These are phyloP conservation scores for Xylariaceae sp. DNA, from an alignment of 2,329 filamentous ascomycete genomes.

Conservation along the genomic window DNA sequence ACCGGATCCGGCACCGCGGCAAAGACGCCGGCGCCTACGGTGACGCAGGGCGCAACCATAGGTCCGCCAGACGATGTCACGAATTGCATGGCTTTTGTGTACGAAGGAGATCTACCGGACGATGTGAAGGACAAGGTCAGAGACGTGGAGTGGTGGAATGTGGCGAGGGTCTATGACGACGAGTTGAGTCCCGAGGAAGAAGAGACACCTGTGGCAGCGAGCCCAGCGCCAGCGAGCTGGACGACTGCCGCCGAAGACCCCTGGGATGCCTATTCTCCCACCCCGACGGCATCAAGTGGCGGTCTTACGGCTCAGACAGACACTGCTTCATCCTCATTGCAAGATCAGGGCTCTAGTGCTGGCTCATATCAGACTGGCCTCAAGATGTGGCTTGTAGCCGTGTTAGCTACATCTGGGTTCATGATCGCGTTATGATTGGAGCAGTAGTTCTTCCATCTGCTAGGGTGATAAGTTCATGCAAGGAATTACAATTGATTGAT, in stretches of 20 bases:
- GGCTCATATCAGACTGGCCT: too few relatives aligned
- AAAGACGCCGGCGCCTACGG: constrained; percentile 9
- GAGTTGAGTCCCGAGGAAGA: constrained; percentile 8
- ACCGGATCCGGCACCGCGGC: constrained; percentile 19
- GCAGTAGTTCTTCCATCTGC: too few relatives aligned
- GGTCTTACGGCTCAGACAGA: too few relatives aligned
- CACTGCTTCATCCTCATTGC: too few relatives aligned
- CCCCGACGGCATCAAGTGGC: too few relatives aligned
- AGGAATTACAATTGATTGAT: too few relatives aligned
- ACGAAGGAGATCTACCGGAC: constrained; percentile 21
- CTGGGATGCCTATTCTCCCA: constrained; percentile 2
- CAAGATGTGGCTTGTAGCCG: too few relatives aligned
- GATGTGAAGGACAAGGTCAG: constrained; percentile 15
- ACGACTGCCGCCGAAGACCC: constrained; percentile 15
- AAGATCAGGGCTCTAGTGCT: too few relatives aligned
- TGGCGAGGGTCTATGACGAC: constrained; percentile 21
- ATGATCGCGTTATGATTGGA: too few relatives aligned
- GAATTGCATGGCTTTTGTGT: constrained; percentile 20
- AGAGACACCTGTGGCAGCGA: constrained; percentile 15
- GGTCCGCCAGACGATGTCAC: constrained; percentile 14
- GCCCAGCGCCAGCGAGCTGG: constrained; percentile 22
- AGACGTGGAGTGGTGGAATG: constrained; percentile 16
- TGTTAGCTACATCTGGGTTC: too few relatives aligned
- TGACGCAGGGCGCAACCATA: constrained; percentile 6
- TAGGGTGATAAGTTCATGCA: too few relatives aligned